A percentile compares a stretch with the other conserved stretches of the same genome.
Conservation (phyloP, 768 basidiomycete species). For the Termitomyces sp. region DNA sequence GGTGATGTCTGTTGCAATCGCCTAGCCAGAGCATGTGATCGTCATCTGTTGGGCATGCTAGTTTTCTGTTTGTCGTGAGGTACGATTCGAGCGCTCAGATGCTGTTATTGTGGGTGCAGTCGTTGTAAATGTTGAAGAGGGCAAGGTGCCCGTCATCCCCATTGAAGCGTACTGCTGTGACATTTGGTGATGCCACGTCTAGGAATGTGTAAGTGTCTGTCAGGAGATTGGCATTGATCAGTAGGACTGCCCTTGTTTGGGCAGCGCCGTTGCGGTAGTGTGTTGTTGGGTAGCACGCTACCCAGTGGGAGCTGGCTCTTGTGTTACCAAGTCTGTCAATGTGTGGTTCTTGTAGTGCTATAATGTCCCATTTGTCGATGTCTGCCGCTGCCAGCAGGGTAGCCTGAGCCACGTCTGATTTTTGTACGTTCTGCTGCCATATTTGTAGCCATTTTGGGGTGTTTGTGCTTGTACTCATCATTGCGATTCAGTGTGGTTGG, state of each 20-base stretch:
- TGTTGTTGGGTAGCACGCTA: not conserved
- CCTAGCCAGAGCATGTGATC: not conserved
- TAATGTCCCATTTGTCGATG: not conserved
- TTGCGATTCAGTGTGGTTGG: not conserved
- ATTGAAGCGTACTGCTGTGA: not conserved
- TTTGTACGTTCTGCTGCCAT: not conserved
- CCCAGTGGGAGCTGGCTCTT: not conserved
- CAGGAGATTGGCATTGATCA: too few species aligned
- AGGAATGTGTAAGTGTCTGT: not conserved
- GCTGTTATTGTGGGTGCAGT: not conserved
- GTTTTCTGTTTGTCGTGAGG: too few species aligned
- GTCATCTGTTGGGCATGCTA: not conserved
- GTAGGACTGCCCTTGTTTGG: not conserved
- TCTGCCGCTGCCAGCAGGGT: not conserved
- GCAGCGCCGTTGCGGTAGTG: not conserved
- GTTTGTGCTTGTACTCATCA: not conserved
- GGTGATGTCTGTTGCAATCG: too few species aligned
- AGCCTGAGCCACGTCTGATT: not conserved
- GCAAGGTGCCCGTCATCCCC: not conserved
- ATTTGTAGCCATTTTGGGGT: too few species aligned
- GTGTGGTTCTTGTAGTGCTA: not conserved
- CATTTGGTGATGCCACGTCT: not conserved
- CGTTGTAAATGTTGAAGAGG: conserved; percentile 5
- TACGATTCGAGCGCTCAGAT: not conserved
- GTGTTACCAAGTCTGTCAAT: not conserved